Evolutionary conservation across 1,284 basidiomycete species (phyloP).

Genomic region (Cryptococcus floricola): DNA sequence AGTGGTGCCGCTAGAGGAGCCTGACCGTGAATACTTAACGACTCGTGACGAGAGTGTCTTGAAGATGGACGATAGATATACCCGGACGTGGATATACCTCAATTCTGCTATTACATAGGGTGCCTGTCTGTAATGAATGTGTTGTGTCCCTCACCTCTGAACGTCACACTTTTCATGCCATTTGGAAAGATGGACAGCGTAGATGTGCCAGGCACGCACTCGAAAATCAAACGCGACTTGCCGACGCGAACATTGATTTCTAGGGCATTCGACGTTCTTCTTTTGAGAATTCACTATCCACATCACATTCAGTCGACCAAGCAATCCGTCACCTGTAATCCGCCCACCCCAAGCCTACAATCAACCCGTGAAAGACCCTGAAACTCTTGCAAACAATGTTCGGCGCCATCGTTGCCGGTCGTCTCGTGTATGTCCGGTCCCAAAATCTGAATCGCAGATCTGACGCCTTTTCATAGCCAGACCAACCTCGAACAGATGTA

Average conservation of each 20-base stretch:
- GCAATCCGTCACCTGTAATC: too few species aligned
- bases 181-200: too few species aligned
- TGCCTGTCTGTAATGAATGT: slow-evolving; percentile 2
- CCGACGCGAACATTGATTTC: not conserved
- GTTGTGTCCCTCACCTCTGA: not conserved
- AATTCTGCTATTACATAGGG: not conserved
- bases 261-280: not conserved
- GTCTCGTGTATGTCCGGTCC: slow-evolving; percentile 42
- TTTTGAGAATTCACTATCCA: not conserved
- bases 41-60: not conserved
- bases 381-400: slow-evolving; percentile 33
- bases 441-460: not conserved
- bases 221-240: too few species aligned
- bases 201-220: too few species aligned
- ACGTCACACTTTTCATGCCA: not conserved
- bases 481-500: slow-evolving; percentile 49
- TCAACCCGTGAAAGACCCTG: not conserved
- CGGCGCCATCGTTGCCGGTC: slow-evolving; percentile 48
- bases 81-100: not conserved
- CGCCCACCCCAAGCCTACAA: too few species aligned
- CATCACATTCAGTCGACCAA: too few species aligned
- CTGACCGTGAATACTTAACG: too few species aligned
- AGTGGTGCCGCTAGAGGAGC: too few species aligned
- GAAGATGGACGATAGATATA: not conserved
- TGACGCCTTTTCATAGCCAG: slow-evolving; percentile 28